Evolutionary conservation across 2,329 filamentous ascomycete genomes (phyloP).

Genomic region (Cercospora zeae-maydis): DNA sequence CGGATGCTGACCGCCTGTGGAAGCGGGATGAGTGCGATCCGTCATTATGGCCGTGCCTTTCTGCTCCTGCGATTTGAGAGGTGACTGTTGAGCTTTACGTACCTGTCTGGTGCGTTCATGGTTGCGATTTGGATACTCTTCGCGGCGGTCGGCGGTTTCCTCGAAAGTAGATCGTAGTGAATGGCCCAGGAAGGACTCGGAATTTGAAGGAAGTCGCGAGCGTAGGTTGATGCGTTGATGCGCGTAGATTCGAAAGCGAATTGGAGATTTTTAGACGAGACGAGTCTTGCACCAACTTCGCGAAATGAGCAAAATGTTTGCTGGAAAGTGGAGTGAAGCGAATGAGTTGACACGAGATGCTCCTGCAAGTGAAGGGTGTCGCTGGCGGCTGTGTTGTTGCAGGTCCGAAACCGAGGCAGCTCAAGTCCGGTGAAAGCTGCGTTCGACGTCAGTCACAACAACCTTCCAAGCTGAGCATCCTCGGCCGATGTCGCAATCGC

Average conservation of each 20-base stretch:
- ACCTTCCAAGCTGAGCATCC: background rate
- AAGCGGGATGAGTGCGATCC: conserved; percentile 12
- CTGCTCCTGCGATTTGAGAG: background rate
- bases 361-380: conserved; percentile 6
- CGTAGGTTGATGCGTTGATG: background rate
- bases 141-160: conserved; percentile 12
- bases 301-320: background rate
- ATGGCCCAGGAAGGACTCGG: background rate
- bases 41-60: conserved; percentile 14
- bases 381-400: conserved; percentile 3
- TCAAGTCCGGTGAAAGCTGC: conserved; percentile 8
- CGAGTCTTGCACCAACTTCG: background rate
- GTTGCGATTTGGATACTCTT: conserved; percentile 21
- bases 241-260: background rate
- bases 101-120: conserved; percentile 57
- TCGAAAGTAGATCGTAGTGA: background rate
- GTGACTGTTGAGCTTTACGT: conserved; percentile 28
- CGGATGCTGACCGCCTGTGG: conserved; percentile 12
- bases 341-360: background rate
- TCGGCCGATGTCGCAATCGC: conserved; percentile 17
- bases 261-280: background rate
- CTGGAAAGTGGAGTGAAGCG: background rate
- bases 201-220: background rate
- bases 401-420: background rate
- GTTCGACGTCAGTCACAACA: conserved; percentile 8